A percentile compares a stretch with the other conserved stretches of the same genome.
Conservation (phyloP, 306 rosid species). For the Glycyrrhiza uralensis region DNA sequence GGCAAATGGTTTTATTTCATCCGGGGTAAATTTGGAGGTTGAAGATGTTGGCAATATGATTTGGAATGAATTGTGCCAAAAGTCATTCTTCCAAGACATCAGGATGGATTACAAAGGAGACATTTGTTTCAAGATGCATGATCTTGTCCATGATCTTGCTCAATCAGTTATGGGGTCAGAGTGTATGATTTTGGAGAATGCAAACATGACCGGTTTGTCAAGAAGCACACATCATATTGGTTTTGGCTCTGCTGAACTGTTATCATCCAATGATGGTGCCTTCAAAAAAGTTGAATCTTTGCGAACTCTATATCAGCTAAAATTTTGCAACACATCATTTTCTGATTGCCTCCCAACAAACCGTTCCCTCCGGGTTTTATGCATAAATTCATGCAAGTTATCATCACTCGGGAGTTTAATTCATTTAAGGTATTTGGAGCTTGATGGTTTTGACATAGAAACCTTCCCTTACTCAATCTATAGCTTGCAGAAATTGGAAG, state of each 20-base stretch:
- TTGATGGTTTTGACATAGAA: background rate
- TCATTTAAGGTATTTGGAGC: constrained; percentile 16
- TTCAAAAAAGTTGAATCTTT: background rate
- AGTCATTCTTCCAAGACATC: constrained; percentile 5
- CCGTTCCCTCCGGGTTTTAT: background rate
- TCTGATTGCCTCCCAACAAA: background rate
- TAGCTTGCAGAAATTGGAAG: background rate
- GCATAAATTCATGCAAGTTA: background rate
- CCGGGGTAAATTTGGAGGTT: background rate
- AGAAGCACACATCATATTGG: background rate
- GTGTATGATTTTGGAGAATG: background rate
- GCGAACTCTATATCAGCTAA: background rate
- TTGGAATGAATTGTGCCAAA: background rate
- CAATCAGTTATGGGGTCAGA: background rate
- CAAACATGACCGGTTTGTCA: background rate
- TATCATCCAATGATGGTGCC: background rate
- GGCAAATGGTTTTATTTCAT: constrained; percentile 6
- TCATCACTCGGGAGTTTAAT: background rate
- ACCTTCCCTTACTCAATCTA: background rate
- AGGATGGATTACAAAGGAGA: background rate
- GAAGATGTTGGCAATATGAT: constrained; percentile 11
- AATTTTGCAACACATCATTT: background rate
- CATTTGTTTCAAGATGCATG: constrained; percentile 1
- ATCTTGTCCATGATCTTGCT: background rate
- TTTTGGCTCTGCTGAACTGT: background rate